Base-by-base conservation (phyloP, 148 eudicot species). In the Selenicereus undatus region DNA sequence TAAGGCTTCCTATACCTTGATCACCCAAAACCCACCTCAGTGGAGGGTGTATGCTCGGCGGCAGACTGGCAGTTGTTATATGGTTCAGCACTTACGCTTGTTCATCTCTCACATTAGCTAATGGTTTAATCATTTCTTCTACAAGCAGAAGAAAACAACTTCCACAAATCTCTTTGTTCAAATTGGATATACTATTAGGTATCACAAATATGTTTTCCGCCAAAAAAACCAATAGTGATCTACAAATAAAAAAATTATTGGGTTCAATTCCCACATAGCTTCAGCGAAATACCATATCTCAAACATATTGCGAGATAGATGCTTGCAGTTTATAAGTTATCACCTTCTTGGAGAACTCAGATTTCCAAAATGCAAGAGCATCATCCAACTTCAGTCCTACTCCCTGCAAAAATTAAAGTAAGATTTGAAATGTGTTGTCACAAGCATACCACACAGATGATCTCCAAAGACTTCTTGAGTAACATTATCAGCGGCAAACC, bases 381-480 rank as follows among this genome's bases (percentile, higher is more conserved):
- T 96, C 99, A 83, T 96, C 99, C 87, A 96, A 86, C 72, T 90
- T 90, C 86, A 96, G 86, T 50, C 99, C 99, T 79, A 96, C 97
- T 88, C 98, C 99, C 98, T 96, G 74, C n/a, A 80, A 48, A 77
- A 84, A 39, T 30, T 10, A 70, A 65, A 66, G 29, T 60, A 60
- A 21, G 9, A 62, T 35, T 35, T 39, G 58, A 36, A 30, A 43
- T 43, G 17, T 30, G 30, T 32, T 73, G 72, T 70, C 50, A 80
- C 32, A 65, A 85, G 12, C 35, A 29, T 35, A 79, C 62, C 56
- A 60, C 69, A 50, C 10, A 42, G n/a, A n/a, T 8, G 35, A n/a
- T n/a, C 27, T 29, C 43, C 10, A 6, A 60, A 21, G 22, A 56
- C 68, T 72, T 66, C 18, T 22, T 73, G 14, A 62, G 32, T 36